A percentile compares a stretch with the other conserved stretches of the same genome.
phyloP scores from a whole-genome alignment of 257 asterid genomes.

The Dorcoceras hygrometricum region DNA sequence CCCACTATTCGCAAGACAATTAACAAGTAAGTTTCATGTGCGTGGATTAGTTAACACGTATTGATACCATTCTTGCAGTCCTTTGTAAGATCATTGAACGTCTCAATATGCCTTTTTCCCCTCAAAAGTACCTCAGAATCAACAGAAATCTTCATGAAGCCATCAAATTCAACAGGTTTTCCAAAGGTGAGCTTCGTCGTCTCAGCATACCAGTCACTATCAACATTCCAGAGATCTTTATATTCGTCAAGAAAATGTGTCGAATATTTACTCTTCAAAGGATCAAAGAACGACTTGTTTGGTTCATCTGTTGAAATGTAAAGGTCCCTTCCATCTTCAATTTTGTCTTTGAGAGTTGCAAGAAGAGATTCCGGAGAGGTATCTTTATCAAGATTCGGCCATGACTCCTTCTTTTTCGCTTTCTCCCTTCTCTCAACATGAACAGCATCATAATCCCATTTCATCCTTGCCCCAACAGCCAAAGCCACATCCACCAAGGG shows the following conservation, averaged over 20 bases:
- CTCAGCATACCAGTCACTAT: constrained; percentile 73
- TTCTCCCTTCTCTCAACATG: constrained; percentile 73
- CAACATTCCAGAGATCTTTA: constrained; percentile 66
- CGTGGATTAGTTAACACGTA: constrained; percentile 50
- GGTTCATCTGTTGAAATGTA: constrained; percentile 64
- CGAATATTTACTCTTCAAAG: constrained; percentile 67
- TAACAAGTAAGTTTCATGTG: background rate
- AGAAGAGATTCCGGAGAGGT: constrained; percentile 58
- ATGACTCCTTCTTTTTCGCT: constrained; percentile 45
- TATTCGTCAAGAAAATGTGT: constrained; percentile 74
- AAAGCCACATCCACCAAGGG: constrained; percentile 60
- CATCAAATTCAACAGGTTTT: constrained; percentile 71
- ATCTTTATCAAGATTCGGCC: constrained; percentile 71
- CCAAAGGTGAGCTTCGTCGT: constrained; percentile 62
- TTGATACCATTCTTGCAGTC: constrained; percentile 81
- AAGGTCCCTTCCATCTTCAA: constrained; percentile 56
- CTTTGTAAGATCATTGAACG: constrained; percentile 68
- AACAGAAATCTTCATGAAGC: constrained; percentile 70
- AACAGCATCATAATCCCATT: constrained; percentile 75
- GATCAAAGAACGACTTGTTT: constrained; percentile 45
- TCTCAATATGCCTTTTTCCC: constrained; percentile 79
- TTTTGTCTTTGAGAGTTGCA: constrained; percentile 39
- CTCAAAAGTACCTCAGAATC: constrained; percentile 73
- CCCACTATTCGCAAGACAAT: background rate
- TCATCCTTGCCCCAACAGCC: constrained; percentile 55